A percentile compares a stretch with the other conserved stretches of the same genome.
phyloP scores from a whole-genome alignment of 1,284 basidiomycete species.

The Cutaneotrichosporon sp. region DNA sequence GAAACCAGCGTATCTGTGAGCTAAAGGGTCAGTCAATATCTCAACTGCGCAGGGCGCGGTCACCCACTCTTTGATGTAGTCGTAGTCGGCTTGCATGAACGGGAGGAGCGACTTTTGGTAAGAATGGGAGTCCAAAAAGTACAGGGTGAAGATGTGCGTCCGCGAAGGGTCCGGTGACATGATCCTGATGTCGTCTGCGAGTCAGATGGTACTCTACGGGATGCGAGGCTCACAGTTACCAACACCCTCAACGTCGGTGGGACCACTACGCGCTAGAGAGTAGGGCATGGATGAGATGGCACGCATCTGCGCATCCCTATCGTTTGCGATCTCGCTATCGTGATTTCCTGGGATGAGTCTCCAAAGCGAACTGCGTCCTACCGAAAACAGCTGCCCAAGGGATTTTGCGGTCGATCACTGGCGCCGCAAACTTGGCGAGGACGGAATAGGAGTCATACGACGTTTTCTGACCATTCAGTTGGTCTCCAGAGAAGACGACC shows the following conservation, averaged over 20 bases:
- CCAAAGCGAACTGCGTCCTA: slow-evolving; percentile 2
- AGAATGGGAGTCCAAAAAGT: slow-evolving; percentile 86
- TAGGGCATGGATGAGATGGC: slow-evolving; percentile 77
- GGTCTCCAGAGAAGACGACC: slow-evolving; percentile 79
- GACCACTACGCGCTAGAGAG: slow-evolving; percentile 71
- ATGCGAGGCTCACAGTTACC: slow-evolving; percentile 63
- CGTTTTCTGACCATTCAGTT: slow-evolving; percentile 76
- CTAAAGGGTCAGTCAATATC: slow-evolving; percentile 19
- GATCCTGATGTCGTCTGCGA: slow-evolving; percentile 48
- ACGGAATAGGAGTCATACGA: slow-evolving; percentile 82
- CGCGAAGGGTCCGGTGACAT: slow-evolving; percentile 59
- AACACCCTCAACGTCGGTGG: slow-evolving; percentile 72
- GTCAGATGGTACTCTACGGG: slow-evolving; percentile 48
- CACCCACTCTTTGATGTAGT: slow-evolving; percentile 61
- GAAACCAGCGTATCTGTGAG: slow-evolving; percentile 80
- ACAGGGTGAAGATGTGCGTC: slow-evolving; percentile 79
- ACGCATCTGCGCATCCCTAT: slow-evolving; percentile 60
- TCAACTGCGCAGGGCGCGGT: no score
- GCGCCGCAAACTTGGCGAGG: slow-evolving; percentile 76
- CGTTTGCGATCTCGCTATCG: slow-evolving; percentile 65
- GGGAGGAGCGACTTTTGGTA: slow-evolving; percentile 58
- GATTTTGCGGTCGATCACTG: slow-evolving; percentile 67
- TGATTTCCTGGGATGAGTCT: slow-evolving; percentile 64
- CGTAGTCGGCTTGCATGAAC: slow-evolving; percentile 55
- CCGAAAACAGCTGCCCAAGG: slow-evolving; percentile 85